Percentiles rank a stretch among this genome's conserved stretches.
Conservation (phyloP, 352 stramenopile genomes). For the Blastocystis sp. region DNA sequence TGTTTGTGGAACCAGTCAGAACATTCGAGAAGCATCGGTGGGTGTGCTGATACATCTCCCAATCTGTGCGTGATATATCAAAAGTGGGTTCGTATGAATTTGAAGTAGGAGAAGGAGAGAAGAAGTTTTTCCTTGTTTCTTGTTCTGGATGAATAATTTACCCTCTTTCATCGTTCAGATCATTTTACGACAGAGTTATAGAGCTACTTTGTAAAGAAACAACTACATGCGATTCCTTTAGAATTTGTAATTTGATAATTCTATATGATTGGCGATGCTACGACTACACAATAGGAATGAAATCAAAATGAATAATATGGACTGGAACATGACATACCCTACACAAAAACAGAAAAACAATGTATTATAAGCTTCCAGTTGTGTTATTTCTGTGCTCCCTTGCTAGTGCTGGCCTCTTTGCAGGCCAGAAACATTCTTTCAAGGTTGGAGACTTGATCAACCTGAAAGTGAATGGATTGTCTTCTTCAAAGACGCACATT, state of each 20-base stretch:
- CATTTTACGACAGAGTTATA: background rate
- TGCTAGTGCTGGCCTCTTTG: background rate
- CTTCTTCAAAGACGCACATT: constrained; percentile 85
- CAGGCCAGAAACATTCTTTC: constrained; percentile 66
- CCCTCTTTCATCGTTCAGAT: too few relatives aligned
- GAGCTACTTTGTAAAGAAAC: background rate
- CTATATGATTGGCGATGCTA: background rate
- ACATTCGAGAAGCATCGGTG: constrained; percentile 11
- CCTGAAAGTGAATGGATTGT: constrained; percentile 87
- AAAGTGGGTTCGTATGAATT: background rate
- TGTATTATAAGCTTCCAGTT: background rate
- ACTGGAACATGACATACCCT: too few relatives aligned
- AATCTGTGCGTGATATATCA: background rate
- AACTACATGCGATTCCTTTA: background rate
- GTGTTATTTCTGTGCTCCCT: background rate
- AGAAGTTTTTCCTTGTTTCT: background rate
- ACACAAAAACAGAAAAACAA: background rate
- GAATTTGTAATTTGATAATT: background rate
- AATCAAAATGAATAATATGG: too few relatives aligned
- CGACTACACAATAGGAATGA: too few relatives aligned
- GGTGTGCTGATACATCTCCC: background rate
- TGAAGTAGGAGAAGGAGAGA: background rate
- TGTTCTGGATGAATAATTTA: too few relatives aligned
- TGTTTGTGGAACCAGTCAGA: background rate
- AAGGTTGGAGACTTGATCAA: constrained; percentile 75